These are phyloP conservation scores for Phlegmacium glaucopus DNA, from an alignment of 768 basidiomycete species.

Conservation along the genomic window DNA sequence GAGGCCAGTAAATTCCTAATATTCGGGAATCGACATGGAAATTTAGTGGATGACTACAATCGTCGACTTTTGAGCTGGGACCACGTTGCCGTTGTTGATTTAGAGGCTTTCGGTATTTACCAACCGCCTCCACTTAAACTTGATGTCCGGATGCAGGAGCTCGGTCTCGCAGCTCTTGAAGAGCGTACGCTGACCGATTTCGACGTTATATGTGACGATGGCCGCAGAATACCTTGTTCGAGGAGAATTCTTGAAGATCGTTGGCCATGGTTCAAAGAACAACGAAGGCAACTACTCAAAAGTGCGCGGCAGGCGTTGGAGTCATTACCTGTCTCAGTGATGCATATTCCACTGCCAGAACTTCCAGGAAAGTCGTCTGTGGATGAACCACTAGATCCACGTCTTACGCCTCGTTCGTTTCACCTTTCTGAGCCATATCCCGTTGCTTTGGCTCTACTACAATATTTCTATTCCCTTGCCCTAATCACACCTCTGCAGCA, in stretches of 20 bases:
- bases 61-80: slow-evolving; percentile 89
- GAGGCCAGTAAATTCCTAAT: slow-evolving; percentile 83
- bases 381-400: slow-evolving; percentile 63
- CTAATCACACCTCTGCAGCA: slow-evolving; percentile 91
- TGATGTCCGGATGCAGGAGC: slow-evolving; percentile 73
- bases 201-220: slow-evolving; percentile 90
- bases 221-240: slow-evolving; percentile 77
- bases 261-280: slow-evolving; percentile 93
- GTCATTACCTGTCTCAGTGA: slow-evolving; percentile 53
- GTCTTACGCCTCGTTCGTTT: slow-evolving; percentile 76
- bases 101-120: slow-evolving; percentile 96
- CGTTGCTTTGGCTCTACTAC: slow-evolving; percentile 82
- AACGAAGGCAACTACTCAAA: slow-evolving; percentile 55
- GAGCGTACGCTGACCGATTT: slow-evolving; percentile 85
- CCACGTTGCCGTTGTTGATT: slow-evolving; percentile 84
- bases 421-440: slow-evolving; percentile 87
- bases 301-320: slow-evolving; percentile 56
- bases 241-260: slow-evolving; percentile 82
- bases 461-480: slow-evolving; percentile 89
- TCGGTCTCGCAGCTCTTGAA: slow-evolving; percentile 82
- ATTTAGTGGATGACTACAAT: slow-evolving; percentile 90
- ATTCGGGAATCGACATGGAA: slow-evolving; percentile 87
- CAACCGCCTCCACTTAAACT: slow-evolving; percentile 71
- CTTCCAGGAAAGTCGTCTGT: slow-evolving; percentile 48
- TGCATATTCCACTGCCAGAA: slow-evolving; percentile 63